Evolutionary conservation across 345 rosid genomes (phyloP).

Genomic region (Syzygium grande): DNA sequence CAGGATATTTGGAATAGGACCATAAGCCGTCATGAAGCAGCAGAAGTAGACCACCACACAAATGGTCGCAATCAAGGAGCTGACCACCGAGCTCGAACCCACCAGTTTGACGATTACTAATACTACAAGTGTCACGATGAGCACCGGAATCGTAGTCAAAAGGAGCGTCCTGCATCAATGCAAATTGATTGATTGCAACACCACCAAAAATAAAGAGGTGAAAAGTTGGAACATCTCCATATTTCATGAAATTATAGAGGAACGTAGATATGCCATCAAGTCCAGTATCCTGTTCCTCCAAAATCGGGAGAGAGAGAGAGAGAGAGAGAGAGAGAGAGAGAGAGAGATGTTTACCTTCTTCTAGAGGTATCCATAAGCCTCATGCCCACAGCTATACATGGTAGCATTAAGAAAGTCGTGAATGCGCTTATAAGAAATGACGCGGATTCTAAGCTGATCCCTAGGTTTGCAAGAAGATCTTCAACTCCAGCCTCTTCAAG

Average conservation of each 20-base stretch:
- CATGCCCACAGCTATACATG: constrained; percentile 79
- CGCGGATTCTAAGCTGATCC: constrained; percentile 58
- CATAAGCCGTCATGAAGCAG: constrained; percentile 70
- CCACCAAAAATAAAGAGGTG: background rate
- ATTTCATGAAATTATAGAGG: background rate
- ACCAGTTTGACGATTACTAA: constrained; percentile 45
- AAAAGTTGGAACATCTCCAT: background rate
- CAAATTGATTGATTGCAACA: background rate
- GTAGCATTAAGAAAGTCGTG: constrained; percentile 80
- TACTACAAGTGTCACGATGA: constrained; percentile 44
- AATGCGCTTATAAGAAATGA: constrained; percentile 84
- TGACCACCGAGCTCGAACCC: constrained; percentile 30
- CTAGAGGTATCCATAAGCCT: constrained; percentile 83
- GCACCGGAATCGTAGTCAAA: constrained; percentile 71
- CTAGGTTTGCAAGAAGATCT: constrained; percentile 62
- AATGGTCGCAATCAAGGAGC: constrained; percentile 54
- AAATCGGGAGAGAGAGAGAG: no score
- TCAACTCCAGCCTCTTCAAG: constrained; percentile 79
- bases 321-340: background rate
- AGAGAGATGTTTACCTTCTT: constrained; percentile 47
- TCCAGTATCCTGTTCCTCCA: background rate
- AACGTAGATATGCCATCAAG: background rate
- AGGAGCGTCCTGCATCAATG: constrained; percentile 48
- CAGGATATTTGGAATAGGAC: constrained; percentile 88
- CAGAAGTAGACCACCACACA: constrained; percentile 85